Conservation (phyloP, 75 land plant genomes). For the Isoetes taiwanensis region DNA sequence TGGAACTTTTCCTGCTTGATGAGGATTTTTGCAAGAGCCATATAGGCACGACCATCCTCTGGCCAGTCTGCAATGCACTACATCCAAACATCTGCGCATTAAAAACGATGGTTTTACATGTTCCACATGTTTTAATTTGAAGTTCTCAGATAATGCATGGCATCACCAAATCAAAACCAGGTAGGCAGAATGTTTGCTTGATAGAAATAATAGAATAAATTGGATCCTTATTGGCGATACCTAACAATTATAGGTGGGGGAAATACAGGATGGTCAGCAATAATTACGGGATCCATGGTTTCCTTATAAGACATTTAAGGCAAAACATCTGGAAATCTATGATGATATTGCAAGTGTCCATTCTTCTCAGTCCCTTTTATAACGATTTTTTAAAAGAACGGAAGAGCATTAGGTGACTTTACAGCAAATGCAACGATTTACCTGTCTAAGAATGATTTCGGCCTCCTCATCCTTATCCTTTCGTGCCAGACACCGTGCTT, state of each 20-base stretch:
- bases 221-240: no score
- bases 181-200: not conserved
- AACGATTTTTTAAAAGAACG: not conserved
- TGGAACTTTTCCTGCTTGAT: conserved; percentile 38
- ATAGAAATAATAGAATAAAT: not conserved
- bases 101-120: not conserved
- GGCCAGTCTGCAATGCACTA: conserved; percentile 90
- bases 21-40: conserved; percentile 56
- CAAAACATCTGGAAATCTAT: not conserved
- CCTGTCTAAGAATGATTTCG: conserved; percentile 17
- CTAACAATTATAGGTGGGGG: no score
- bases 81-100: not conserved
- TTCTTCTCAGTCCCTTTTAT: not conserved
- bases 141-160: not conserved
- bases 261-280: not conserved
- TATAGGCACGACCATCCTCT: conserved; percentile 83
- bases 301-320: not conserved
- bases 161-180: not conserved
- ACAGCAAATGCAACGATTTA: not conserved
- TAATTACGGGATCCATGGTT: not conserved
- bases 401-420: not conserved
- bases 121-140: no score
- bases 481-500: conserved; percentile 14
- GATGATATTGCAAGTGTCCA: not conserved
- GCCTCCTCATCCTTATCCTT: conserved; percentile 8